phyloP scores from a whole-genome alignment of 2,329 filamentous ascomycete genomes.

The Paecilomyces sp. region DNA sequence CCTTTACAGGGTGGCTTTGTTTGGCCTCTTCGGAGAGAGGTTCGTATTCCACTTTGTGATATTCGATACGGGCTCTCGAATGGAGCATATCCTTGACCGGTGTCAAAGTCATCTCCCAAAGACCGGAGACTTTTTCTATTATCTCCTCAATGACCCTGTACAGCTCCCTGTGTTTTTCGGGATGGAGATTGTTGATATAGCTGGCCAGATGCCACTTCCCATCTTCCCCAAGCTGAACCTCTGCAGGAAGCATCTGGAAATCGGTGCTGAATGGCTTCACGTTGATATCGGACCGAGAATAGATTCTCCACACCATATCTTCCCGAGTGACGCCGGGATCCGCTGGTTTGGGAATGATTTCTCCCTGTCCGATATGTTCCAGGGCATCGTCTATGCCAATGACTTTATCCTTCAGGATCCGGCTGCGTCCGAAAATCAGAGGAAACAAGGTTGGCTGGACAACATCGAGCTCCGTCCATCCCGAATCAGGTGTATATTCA shows the following conservation, averaged over 20 bases:
- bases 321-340: constrained; percentile 23
- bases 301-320: constrained; percentile 23
- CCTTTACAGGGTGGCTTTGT: constrained; percentile 7
- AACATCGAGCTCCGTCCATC: constrained; percentile 52
- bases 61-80: constrained; percentile 23
- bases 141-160: constrained; percentile 32
- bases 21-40: constrained; percentile 14
- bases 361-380: constrained; percentile 14
- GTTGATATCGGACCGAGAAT: constrained; percentile 18
- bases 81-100: constrained; percentile 25
- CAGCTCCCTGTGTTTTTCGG: constrained; percentile 22
- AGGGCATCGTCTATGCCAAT: constrained; percentile 21
- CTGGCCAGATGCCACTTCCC: constrained; percentile 25
- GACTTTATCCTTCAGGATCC: constrained; percentile 18
- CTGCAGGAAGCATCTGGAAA: constrained; percentile 42
- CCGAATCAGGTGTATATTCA: constrained; percentile 55
- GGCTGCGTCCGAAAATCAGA: constrained; percentile 32
- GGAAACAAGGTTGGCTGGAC: constrained; percentile 60
- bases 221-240: constrained; percentile 26
- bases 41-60: constrained; percentile 20
- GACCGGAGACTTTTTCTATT: constrained; percentile 20
- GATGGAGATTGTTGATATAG: constrained; percentile 44
- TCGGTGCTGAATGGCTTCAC: constrained; percentile 22
- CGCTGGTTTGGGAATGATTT: constrained; percentile 15
- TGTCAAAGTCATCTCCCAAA: constrained; percentile 21